Evolutionary conservation across 1,139 yeast genomes (phyloP), one percentile per base, ranked within the genome.

Genomic region (Blastobotrys illinoisensis): DNA sequence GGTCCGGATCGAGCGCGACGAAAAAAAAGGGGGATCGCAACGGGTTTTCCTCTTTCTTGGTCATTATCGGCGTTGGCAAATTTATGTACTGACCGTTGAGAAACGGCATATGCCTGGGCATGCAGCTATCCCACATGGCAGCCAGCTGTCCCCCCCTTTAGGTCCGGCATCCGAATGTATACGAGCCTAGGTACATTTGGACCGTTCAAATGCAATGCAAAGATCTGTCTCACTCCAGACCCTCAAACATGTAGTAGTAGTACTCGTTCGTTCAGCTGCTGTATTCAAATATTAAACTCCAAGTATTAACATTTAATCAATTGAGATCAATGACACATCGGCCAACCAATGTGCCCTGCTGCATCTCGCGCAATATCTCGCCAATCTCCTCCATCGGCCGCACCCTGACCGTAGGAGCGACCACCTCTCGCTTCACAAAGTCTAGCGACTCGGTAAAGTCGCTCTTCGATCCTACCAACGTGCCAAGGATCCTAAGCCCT

Each of bases 371-470:
- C 72, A 79, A 82, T 60, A 83, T 79, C 47, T 71, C 66, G 51
- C 81, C 78, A 64, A 84, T 74, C 61, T 81, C 81, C 52, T 81
- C 76, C 66, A 83, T 74, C 36, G 83, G 82, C 61, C 79, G 85
- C 66, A 83, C 69, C 71, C 79, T 80, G 70, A 83, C 81, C 59
- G 87, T 83, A 55, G 85, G 79, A 64, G 75, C 74, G 65, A 84
- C 81, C 65, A 79, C 74, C 56, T 88, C 88, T 63, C 87, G 77
- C 55, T 77, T 60, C 66, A 82, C 82, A 76, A 83, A 83, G 61
- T 82, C 85, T 61, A 84, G 73, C 56, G 89, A 88, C 71, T 84
- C 89, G 63, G 81, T 78, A 48, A 86, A 76, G 70, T 84, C 89
- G 57, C 82, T 82, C 71, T 88, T 79, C 77, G 82, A 83, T 60